Evolutionary conservation across 352 stramenopile genomes (phyloP), one percentile per base, ranked within the genome.

Genomic region (Phytophthora multivora): DNA sequence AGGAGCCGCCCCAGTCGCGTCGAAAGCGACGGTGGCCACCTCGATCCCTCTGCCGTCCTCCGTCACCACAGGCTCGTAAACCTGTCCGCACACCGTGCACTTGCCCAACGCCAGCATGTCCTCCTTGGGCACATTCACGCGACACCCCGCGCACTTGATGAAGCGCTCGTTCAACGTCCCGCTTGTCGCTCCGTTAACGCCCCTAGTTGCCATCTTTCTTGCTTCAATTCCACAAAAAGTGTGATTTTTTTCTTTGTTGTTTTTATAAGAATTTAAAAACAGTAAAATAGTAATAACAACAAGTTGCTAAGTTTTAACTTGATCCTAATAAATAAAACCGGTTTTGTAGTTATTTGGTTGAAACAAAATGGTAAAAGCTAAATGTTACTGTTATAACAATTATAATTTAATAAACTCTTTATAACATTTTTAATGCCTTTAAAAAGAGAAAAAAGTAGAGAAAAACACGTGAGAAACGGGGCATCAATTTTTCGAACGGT

Each of bases 111-210:
- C 64, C 39, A 90, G 57, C 76, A 93, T 82, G 52, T 91, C 82
- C 30, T 91, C 77, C 72, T 91, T 91, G 4, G 84, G 84, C 16
- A 93, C 75, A 61, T 93, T 93, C n/a, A 93, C 81, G 23, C 72
- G 66, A 58, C 84, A 93, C 11, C 78, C 79, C 1, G 31, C 66
- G 67, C 84, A 93, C 66, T 88, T 93, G 72, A 93, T 88, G 60
- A 93, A 93, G 40, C 84, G 84, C 65, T 79, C 78, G 60, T 88
- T 93, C 36, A 92, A 59, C 58, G 79, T 83, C 25, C 67, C 77
- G 21, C 66, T 77, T 25, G 71, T 59, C 30, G 80, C 79, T 38
- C 79, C 81, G 69, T 90, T 88, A 43, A 88, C 63, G 1, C 81
- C 81, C 0, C 59, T 51, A 25, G 63, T 59, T 36, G 72, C 72